Conservation (phyloP, 2,329 filamentous ascomycete species). For the Canariomyces notabilis region DNA sequence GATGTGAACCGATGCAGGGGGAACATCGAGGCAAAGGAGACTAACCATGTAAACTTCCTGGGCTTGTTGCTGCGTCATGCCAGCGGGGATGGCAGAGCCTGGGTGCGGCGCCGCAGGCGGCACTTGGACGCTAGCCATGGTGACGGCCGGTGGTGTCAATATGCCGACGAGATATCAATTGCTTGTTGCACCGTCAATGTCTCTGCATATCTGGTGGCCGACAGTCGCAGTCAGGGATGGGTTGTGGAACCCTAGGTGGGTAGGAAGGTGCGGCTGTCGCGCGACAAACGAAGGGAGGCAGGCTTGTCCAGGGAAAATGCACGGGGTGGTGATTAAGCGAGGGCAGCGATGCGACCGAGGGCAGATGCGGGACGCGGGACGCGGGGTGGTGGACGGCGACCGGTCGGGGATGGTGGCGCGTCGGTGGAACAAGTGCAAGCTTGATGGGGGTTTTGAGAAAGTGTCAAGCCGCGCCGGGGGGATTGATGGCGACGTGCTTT, state of each 20-base stretch:
- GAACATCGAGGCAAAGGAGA: conserved; percentile 10
- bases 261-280: conserved; percentile 1
- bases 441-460: conserved; percentile 11
- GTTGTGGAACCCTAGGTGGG: conserved; percentile 17
- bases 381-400: background rate
- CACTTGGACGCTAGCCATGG: conserved; percentile 77
- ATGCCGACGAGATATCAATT: conserved; percentile 17
- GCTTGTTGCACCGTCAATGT: conserved; percentile 15
- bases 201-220: conserved; percentile 20
- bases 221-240: conserved; percentile 14
- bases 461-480: conserved; percentile 20
- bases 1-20: background rate
- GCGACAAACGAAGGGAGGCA: conserved; percentile 8
- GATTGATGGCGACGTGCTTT: conserved; percentile 18
- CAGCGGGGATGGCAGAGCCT: conserved; percentile 56
- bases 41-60: conserved; percentile 68
- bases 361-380: background rate
- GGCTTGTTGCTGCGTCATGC: conserved; percentile 70
- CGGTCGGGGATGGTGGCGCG: conserved; percentile 17
- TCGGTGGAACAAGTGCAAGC: conserved; percentile 16
- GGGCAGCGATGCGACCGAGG: conserved; percentile 5
- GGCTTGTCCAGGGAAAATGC: conserved; percentile 8
- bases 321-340: conserved; percentile 10
- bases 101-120: conserved; percentile 64
- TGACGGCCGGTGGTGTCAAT: conserved; percentile 31